These are phyloP conservation scores for Kazachstania psychrophila DNA, from an alignment of 805 yeast species.

Conservation along the genomic window DNA sequence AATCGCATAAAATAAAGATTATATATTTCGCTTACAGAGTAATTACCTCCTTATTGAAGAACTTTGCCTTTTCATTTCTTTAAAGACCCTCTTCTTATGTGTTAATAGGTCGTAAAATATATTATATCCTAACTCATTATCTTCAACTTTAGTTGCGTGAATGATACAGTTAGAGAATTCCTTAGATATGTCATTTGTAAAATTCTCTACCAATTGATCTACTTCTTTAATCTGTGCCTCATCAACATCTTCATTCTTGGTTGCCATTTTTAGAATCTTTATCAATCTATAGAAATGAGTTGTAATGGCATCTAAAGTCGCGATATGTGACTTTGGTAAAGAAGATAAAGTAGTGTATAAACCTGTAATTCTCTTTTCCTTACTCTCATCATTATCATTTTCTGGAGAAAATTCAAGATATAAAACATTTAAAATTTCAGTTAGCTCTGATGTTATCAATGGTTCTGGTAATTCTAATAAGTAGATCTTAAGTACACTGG, in stretches of 20 bases:
- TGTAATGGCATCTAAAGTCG: constrained; percentile 71
- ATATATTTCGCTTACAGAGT: too few relatives aligned
- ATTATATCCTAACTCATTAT: constrained; percentile 49
- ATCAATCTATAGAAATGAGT: constrained; percentile 65
- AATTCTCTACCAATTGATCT: constrained; percentile 31
- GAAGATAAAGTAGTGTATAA: constrained; percentile 57
- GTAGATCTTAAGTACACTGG: constrained; percentile 63
- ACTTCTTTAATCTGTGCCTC: constrained; percentile 8
- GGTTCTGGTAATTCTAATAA: constrained; percentile 75
- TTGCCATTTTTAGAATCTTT: constrained; percentile 40
- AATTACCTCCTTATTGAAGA: neutral
- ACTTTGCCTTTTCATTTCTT: constrained; percentile 40
- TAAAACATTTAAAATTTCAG: constrained; percentile 59
- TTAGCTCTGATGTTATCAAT: constrained; percentile 51
- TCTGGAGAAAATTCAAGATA: constrained; percentile 42
- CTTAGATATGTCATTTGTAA: constrained; percentile 43
- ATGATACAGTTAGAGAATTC: constrained; percentile 55
- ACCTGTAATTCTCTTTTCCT: constrained; percentile 44
- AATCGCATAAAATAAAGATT: too few relatives aligned
- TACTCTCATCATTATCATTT: constrained; percentile 9
- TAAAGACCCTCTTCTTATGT: constrained; percentile 54
- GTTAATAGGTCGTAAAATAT: constrained; percentile 54
- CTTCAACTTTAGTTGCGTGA: constrained; percentile 39
- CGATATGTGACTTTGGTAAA: constrained; percentile 60
- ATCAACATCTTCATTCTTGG: neutral